phyloP scores from a whole-genome alignment of 176 grass and related monocot genomes.

The Panicum miliaceum region DNA sequence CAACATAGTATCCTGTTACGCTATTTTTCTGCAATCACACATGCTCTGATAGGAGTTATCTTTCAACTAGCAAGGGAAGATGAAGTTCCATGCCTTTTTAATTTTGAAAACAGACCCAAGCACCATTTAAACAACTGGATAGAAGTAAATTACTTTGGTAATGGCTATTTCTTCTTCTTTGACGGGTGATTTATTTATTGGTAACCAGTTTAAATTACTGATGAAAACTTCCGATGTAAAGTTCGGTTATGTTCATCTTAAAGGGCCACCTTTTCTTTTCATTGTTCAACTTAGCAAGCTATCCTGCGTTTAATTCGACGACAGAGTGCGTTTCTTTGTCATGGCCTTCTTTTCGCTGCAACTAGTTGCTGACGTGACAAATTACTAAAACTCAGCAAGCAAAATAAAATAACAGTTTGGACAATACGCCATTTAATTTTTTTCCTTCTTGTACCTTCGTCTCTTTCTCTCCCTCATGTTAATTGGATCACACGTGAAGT shows the following conservation, averaged over 20 bases:
- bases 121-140: background rate
- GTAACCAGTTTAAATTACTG: background rate
- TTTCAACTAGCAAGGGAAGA: background rate
- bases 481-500: background rate
- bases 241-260: too few relatives aligned
- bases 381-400: too few relatives aligned
- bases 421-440: background rate
- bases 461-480: background rate
- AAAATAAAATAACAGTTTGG: background rate
- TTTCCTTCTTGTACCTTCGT: background rate
- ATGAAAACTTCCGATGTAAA: too few relatives aligned
- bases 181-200: background rate
- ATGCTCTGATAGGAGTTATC: background rate
- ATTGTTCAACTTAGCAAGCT: background rate
- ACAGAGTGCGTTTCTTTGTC: background rate
- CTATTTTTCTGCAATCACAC: constrained; percentile 26
- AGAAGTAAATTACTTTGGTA: background rate
- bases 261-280: too few relatives aligned
- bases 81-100: background rate
- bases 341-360: background rate
- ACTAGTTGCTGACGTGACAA: background rate
- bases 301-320: background rate
- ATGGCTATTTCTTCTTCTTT: background rate
- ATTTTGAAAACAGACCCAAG: background rate
- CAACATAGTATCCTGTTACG: constrained; percentile 31